Evolutionary conservation across 306 rosid genomes (phyloP).

Genomic region (Vigna mungo): DNA sequence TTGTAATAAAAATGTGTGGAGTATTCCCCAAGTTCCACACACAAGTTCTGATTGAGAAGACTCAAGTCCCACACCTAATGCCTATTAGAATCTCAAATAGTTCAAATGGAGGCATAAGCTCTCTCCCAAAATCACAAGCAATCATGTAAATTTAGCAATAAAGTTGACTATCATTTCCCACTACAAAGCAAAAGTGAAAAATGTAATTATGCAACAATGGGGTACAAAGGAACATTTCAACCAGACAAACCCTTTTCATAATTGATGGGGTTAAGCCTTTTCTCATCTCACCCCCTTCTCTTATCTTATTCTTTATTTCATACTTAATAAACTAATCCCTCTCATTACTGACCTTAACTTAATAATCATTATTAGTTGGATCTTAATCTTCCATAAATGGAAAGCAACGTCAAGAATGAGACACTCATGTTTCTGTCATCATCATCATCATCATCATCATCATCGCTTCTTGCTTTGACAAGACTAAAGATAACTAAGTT

Average conservation of each 20-base stretch:
- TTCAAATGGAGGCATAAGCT: conserved; percentile 57
- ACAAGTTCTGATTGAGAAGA: conserved; percentile 53
- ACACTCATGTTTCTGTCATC: conserved; percentile 67
- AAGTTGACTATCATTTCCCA: conserved; percentile 82
- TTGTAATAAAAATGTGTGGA: conserved; percentile 52
- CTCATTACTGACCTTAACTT: conserved; percentile 35
- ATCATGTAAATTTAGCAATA: conserved; percentile 64
- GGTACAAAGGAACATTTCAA: conserved; percentile 71
- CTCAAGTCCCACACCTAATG: conserved; percentile 5
- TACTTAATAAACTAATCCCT: conserved; percentile 3
- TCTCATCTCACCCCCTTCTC: background rate
- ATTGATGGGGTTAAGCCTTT: conserved; percentile 54
- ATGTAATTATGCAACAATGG: conserved; percentile 68
- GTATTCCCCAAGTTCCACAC: conserved; percentile 37
- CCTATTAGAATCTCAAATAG: conserved; percentile 59
- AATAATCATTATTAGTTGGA: conserved; percentile 54
- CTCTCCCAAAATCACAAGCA: conserved; percentile 63
- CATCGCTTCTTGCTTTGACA: conserved; percentile 58
- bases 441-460: background rate
- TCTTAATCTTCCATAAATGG: conserved; percentile 68
- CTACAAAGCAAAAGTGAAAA: conserved; percentile 77
- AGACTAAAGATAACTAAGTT: conserved; percentile 63
- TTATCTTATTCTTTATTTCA: conserved; percentile 15
- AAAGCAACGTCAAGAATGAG: conserved; percentile 62
- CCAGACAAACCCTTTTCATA: conserved; percentile 69